Conservation (phyloP, 345 rosid species). For the Aegle marmelos region DNA sequence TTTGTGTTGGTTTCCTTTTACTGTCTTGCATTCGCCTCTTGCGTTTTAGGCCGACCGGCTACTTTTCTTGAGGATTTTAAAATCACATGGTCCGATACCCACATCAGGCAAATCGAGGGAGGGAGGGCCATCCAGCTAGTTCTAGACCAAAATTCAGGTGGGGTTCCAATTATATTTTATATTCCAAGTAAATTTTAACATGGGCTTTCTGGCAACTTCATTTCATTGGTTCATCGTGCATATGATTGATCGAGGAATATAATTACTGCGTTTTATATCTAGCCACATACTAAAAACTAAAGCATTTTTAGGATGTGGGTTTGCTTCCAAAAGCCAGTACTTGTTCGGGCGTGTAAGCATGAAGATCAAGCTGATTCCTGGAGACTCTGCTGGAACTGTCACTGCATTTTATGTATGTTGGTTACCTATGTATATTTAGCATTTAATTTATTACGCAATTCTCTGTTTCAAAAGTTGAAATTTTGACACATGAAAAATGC, state of each 20-base stretch:
- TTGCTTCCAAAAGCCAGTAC: constrained; percentile 73
- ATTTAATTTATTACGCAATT: neutral
- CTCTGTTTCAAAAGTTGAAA: neutral
- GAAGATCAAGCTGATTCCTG: constrained; percentile 88
- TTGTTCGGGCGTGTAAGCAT: constrained; percentile 84
- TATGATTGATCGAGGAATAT: neutral
- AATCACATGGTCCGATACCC: constrained; percentile 71
- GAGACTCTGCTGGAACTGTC: constrained; percentile 99
- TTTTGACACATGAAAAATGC: neutral
- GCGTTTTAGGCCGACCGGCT: constrained; percentile 48
- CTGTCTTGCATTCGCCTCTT: constrained; percentile 26
- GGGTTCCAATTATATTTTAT: constrained; percentile 11
- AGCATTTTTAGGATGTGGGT: constrained; percentile 66
- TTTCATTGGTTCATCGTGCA: neutral
- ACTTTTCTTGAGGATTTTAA: constrained; percentile 64
- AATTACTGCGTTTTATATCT: too few relatives aligned
- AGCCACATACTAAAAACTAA: neutral
- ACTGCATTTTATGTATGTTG: constrained; percentile 82
- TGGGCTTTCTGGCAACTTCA: neutral
- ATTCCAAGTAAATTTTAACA: neutral
- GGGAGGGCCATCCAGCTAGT: constrained; percentile 78
- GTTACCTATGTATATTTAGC: neutral
- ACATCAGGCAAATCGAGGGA: constrained; percentile 59
- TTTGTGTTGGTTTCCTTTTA: constrained; percentile 18
- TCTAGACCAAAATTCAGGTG: constrained; percentile 81